Evolutionary conservation across 2,329 filamentous ascomycete species (phyloP).

Genomic region (Cercospora nicotianae): DNA sequence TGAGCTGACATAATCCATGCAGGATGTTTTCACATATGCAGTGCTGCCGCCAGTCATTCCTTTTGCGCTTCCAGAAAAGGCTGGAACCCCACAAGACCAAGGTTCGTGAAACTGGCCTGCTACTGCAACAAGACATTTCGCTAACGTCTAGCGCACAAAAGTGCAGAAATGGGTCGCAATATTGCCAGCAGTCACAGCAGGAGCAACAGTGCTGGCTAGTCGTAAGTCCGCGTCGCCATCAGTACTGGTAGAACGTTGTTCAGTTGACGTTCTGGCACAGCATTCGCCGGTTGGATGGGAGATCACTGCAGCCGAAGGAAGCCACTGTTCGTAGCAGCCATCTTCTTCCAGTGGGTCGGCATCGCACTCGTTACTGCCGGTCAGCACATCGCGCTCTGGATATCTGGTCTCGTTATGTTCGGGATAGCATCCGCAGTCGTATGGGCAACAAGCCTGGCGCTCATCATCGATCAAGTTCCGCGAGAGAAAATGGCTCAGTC

Average conservation of each 20-base stretch:
- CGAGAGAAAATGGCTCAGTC: constrained; percentile 2
- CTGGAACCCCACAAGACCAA: background rate
- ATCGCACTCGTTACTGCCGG: constrained; percentile 10
- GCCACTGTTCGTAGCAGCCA: constrained; percentile 7
- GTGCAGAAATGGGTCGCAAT: constrained; percentile 8
- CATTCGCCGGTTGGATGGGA: background rate
- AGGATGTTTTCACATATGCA: constrained; percentile 10
- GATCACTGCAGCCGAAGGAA: background rate
- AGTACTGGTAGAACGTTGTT: background rate
- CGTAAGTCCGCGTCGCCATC: background rate
- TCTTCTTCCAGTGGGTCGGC: constrained; percentile 10
- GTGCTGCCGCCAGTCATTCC: constrained; percentile 10
- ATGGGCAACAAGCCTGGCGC: constrained; percentile 12
- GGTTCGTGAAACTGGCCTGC: background rate
- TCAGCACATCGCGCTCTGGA: constrained; percentile 7
- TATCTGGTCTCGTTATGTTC: constrained; percentile 6
- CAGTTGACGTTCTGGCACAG: background rate
- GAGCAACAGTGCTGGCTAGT: constrained; percentile 1
- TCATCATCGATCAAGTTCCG: constrained; percentile 9
- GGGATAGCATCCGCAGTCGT: constrained; percentile 9
- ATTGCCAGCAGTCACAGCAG: constrained; percentile 6
- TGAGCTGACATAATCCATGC: background rate
- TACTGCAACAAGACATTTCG: background rate
- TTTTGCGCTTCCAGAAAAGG: background rate
- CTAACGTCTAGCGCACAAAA: background rate